Evolutionary conservation across 148 eudicot species (phyloP).

Genomic region (Vaccinium darrowii): DNA sequence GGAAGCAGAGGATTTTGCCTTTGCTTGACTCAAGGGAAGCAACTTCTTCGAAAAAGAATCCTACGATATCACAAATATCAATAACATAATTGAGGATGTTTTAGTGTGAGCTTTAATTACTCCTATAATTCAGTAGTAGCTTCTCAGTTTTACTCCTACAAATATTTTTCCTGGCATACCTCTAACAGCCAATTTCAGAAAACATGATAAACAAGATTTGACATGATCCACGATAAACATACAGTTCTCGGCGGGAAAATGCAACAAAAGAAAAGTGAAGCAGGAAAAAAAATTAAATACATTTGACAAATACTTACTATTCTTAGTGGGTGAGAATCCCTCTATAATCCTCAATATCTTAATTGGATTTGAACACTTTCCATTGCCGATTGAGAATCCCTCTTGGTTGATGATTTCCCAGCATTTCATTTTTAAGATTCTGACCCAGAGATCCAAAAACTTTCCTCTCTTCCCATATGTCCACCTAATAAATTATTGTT

Average conservation of each 20-base stretch:
- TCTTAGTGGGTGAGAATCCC: constrained; percentile 76
- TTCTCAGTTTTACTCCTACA: not conserved
- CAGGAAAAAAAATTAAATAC: not conserved
- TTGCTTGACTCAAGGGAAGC: constrained; percentile 18
- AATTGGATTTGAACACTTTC: constrained; percentile 63
- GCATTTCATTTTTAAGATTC: constrained; percentile 71
- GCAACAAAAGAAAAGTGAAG: not conserved
- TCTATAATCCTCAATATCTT: constrained; percentile 55
- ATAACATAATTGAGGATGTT: not conserved
- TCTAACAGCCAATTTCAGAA: constrained; percentile 84
- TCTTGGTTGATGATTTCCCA: constrained; percentile 39
- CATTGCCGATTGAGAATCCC: constrained; percentile 39
- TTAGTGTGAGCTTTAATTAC: not conserved
- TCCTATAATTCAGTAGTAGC: not conserved
- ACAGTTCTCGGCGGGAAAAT: constrained; percentile 7
- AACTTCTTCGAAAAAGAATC: constrained; percentile 23
- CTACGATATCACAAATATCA: constrained; percentile 6
- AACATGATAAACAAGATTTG: constrained; percentile 19
- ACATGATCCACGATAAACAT: not conserved
- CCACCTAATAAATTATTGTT: constrained; percentile 45
- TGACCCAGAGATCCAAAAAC: constrained; percentile 86
- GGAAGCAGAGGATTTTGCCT: constrained; percentile 41
- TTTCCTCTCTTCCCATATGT: constrained; percentile 23
- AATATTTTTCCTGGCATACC: constrained; percentile 73
- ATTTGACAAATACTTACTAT: constrained; percentile 31